Percentiles rank a stretch among this genome's conserved stretches.
These are phyloP conservation scores for Xerocomellus amylosporus DNA, from an alignment of 768 basidiomycete genomes.

Conservation along the genomic window DNA sequence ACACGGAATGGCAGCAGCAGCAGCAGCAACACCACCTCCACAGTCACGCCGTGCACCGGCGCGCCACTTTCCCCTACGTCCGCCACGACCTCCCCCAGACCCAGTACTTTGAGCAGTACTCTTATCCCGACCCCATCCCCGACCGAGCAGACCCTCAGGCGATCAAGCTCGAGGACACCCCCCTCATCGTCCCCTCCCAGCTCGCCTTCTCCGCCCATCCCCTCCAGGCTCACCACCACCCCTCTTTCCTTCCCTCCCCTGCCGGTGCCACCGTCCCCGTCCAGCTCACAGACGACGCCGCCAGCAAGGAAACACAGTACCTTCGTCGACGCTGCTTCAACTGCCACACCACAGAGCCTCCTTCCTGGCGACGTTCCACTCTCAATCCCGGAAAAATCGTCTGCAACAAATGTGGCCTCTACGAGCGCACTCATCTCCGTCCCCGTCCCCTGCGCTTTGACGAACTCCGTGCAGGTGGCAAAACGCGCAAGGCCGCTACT, in stretches of 20 bases:
- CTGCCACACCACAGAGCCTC: slow-evolving; percentile 89
- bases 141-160: slow-evolving; percentile 30
- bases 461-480: slow-evolving; percentile 83
- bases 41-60: slow-evolving; percentile 43
- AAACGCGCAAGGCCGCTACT: slow-evolving; percentile 55
- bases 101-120: slow-evolving; percentile 33
- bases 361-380: slow-evolving; percentile 83
- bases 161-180: slow-evolving; percentile 68
- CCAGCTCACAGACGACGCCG: slow-evolving; percentile 88
- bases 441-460: slow-evolving; percentile 83
- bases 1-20: slow-evolving; percentile 34
- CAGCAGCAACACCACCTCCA: slow-evolving; percentile 35
- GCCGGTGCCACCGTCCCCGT: slow-evolving; percentile 51
- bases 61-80: slow-evolving; percentile 76
- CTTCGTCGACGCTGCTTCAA: slow-evolving; percentile 86
- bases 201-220: slow-evolving; percentile 32
- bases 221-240: slow-evolving; percentile 34
- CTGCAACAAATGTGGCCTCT: slow-evolving; percentile 91
- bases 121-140: slow-evolving; percentile 40
- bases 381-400: slow-evolving; percentile 91
- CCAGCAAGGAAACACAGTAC: slow-evolving; percentile 88
- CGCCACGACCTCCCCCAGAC: slow-evolving; percentile 60
- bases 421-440: slow-evolving; percentile 84
- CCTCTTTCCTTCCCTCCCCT: slow-evolving; percentile 42
- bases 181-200: slow-evolving; percentile 62